A percentile compares a stretch with the other conserved stretches of the same genome.
These are phyloP conservation scores for Pseudogymnoascus sp. DNA, from an alignment of 2,329 filamentous ascomycete species.

Conservation along the genomic window DNA sequence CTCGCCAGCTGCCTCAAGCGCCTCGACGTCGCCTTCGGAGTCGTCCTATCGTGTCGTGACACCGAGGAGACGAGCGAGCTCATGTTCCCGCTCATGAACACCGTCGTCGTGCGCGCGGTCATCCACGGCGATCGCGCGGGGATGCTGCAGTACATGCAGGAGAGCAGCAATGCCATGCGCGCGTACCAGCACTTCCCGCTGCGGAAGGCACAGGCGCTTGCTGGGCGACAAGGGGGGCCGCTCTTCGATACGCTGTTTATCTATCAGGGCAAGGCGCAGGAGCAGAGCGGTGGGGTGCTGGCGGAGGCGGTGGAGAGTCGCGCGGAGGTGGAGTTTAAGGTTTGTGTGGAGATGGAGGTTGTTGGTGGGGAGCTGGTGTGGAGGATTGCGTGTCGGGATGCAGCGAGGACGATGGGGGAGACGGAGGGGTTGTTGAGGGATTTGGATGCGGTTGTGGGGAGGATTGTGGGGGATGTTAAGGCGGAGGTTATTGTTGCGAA, in stretches of 20 bases:
- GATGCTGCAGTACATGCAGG: conserved; percentile 67
- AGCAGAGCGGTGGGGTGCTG: conserved; percentile 10
- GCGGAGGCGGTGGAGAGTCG: conserved; percentile 34
- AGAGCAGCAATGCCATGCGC: conserved; percentile 55
- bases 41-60: conserved; percentile 78
- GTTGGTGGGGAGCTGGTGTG: conserved; percentile 49
- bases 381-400: conserved; percentile 61
- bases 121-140: conserved; percentile 58
- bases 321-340: conserved; percentile 68
- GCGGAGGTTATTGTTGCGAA: conserved; percentile 47
- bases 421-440: conserved; percentile 44
- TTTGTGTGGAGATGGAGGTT: conserved; percentile 74
- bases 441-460: conserved; percentile 50
- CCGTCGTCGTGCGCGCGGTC: conserved; percentile 63
- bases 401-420: conserved; percentile 39
- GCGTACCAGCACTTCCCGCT: conserved; percentile 71
- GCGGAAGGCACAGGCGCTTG: conserved; percentile 53
- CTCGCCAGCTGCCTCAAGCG: conserved; percentile 54
- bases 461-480: conserved; percentile 43
- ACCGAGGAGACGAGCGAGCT: conserved; percentile 57
- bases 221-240: conserved; percentile 27
- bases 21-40: conserved; percentile 73
- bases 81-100: conserved; percentile 90
- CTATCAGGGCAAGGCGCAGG: conserved; percentile 42
- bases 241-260: conserved; percentile 60